Base-by-base conservation (phyloP, 768 basidiomycete species). In the Russula abietina region DNA sequence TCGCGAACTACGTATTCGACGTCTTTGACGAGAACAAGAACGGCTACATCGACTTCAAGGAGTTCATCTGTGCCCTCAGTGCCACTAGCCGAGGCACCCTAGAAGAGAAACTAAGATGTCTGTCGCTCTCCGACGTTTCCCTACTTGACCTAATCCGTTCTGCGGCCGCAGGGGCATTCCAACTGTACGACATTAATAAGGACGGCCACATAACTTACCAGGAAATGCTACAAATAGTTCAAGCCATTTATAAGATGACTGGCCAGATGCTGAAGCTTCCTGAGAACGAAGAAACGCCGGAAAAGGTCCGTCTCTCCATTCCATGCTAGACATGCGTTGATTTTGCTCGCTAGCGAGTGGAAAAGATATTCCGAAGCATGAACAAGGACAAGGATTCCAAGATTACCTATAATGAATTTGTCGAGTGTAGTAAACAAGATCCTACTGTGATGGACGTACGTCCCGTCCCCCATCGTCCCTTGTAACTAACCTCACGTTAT, bases 191-290 rank as follows among this genome's bases (percentile, higher is more conserved):
- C 72, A 98, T 99, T 70, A 93, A 99, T 78, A 93, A 93, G 69
- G 97, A 99, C 72, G 97, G 97, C 10, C 89, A 84, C 69, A 98
- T 99, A 78, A 97, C 97, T 45, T 98, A 98, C 75, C 88, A 94
- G 71, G 97, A 99, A 78, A 99, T 99, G 97, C 86, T 98, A 36
- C 87, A 92, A 78, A 99, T 99, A 73, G 97, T 99, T 10, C 85
- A 89, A 70, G 89, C 93, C 50, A 99, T 99, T 77, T 99, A 98
- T 82, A 98, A 96, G 83, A 98, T 99, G 97, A 98, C 97, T 4
- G 97, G 97, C 22, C 87, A 95, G 75, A 98, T 98, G 95, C 96
- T 98, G 67, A 95, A 94, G 73, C 84, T 98, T 24, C 95, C 97
- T n/a, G 80, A 87, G 45, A 97, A 98, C 72, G 97, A 99, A 76